These are phyloP conservation scores for Mycena galopus DNA, from an alignment of 768 basidiomycete genomes.

Conservation along the genomic window DNA sequence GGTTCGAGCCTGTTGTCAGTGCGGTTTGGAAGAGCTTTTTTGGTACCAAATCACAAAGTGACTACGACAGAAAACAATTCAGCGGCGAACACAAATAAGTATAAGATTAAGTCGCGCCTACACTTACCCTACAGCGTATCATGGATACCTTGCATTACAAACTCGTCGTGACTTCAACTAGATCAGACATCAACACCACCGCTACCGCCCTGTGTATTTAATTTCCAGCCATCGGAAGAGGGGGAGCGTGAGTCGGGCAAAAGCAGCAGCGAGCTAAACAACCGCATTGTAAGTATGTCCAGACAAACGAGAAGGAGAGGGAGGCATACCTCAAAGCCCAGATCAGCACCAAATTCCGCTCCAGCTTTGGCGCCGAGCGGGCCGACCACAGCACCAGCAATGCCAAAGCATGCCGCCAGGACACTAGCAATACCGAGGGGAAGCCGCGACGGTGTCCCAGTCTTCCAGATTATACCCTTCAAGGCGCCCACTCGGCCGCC, in stretches of 20 bases:
- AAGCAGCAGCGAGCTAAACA: constrained; percentile 56
- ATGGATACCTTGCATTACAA: not conserved
- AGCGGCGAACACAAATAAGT: not conserved
- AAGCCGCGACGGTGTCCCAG: constrained; percentile 60
- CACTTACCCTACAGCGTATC: not conserved
- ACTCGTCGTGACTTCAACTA: not conserved
- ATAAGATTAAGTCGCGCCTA: not conserved
- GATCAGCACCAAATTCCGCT: constrained; percentile 59
- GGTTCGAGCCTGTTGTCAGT: constrained; percentile 29
- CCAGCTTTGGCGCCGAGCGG: constrained; percentile 60
- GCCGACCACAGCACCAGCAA: constrained; percentile 62
- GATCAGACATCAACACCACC: not conserved
- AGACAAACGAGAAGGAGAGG: not conserved
- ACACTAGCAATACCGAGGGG: constrained; percentile 64
- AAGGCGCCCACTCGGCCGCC: constrained; percentile 52
- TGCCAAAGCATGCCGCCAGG: constrained; percentile 60
- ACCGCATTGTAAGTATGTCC: not conserved
- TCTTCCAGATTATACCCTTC: constrained; percentile 66
- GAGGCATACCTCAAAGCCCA: constrained; percentile 64
- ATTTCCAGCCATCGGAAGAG: constrained; percentile 66
- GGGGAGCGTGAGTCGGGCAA: constrained; percentile 61
- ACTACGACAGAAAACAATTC: too few relatives aligned
- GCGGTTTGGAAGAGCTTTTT: too few relatives aligned
- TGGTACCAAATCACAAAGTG: too few relatives aligned
- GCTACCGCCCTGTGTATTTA: constrained; percentile 49